These are phyloP conservation scores for Metroxylon sagu DNA, from an alignment of 176 grass and related monocot genomes.

Conservation along the genomic window DNA sequence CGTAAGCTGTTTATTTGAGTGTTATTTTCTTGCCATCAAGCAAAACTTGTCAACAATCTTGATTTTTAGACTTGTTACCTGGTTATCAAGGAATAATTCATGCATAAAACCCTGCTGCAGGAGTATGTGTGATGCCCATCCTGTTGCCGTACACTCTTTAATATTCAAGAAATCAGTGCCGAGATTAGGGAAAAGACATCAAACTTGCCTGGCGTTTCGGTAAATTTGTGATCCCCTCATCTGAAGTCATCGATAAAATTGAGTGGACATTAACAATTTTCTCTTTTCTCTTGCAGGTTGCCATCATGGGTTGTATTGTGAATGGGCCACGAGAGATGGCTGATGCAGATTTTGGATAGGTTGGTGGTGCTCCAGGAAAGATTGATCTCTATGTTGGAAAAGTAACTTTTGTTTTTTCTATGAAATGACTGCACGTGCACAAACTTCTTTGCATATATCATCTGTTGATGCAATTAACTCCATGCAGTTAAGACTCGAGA, in stretches of 20 bases:
- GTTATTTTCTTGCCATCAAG: neutral
- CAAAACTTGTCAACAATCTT: neutral
- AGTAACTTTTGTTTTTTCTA: constrained; percentile 31
- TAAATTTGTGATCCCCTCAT: constrained; percentile 23
- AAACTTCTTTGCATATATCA: neutral
- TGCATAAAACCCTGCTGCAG: constrained; percentile 18
- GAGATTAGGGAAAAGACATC: constrained; percentile 90
- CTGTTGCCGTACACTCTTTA: constrained; percentile 83
- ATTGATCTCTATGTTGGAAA: constrained; percentile 97
- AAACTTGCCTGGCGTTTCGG: constrained; percentile 84
- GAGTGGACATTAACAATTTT: neutral
- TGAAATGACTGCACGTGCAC: neutral
- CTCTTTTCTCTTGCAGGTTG: constrained; percentile 49
- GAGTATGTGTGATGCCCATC: constrained; percentile 96
- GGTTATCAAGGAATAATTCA: too few species aligned
- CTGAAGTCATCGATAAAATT: too few species aligned
- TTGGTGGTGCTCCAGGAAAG: constrained; percentile 87
- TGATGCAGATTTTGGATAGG: constrained; percentile 94
- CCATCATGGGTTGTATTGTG: constrained; percentile 96
- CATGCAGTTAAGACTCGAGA: too few species aligned
- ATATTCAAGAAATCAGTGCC: too few species aligned
- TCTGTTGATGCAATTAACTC: neutral
- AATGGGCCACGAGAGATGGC: constrained; percentile 98
- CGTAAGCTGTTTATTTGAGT: constrained; percentile 29
- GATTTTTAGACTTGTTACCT: too few species aligned